phyloP scores from a whole-genome alignment of 345 rosid species.

The Brassica napus region DNA sequence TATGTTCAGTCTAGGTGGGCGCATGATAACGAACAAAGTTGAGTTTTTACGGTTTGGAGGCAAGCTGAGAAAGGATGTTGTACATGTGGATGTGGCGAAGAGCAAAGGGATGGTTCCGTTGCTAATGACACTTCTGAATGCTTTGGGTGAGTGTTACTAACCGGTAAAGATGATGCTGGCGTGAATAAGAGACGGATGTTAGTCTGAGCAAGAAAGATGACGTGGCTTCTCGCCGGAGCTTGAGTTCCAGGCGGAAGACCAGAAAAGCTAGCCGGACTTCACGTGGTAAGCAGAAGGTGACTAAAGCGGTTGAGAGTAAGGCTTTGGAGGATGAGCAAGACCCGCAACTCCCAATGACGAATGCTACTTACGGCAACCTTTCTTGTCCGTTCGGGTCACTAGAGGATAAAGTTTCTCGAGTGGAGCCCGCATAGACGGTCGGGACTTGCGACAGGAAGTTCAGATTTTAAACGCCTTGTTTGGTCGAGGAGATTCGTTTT shows the following conservation, averaged over 20 bases:
- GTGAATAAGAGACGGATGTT: slow-evolving; percentile 46
- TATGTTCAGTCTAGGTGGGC: slow-evolving; percentile 98
- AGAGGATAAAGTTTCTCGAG: slow-evolving; percentile 73
- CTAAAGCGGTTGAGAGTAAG: slow-evolving; percentile 33
- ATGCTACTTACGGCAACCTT: slow-evolving; percentile 77
- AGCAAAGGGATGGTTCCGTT: slow-evolving; percentile 44
- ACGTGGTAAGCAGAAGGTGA: slow-evolving; percentile 54
- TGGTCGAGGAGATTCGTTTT: slow-evolving; percentile 93
- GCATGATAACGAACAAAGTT: slow-evolving; percentile 67
- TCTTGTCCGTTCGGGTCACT: slow-evolving; percentile 79
- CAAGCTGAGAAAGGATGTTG: slow-evolving; percentile 36
- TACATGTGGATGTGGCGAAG: slow-evolving; percentile 19
- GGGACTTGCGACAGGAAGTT: slow-evolving; percentile 94
- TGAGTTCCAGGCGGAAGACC: slow-evolving; percentile 48
- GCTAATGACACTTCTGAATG: slow-evolving; percentile 49
- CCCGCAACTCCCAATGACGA: slow-evolving; percentile 58
- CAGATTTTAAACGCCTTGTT: slow-evolving; percentile 80
- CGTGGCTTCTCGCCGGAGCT: slow-evolving; percentile 42
- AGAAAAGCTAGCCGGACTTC: slow-evolving; percentile 46
- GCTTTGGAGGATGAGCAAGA: slow-evolving; percentile 54
- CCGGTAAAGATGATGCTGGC: slow-evolving; percentile 35
- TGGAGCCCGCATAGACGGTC: slow-evolving; percentile 85
- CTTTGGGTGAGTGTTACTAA: slow-evolving; percentile 39
- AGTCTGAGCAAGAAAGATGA: slow-evolving; percentile 53
- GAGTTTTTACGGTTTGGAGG: slow-evolving; percentile 70